Conservation (phyloP, 169 alveolate genomes). For the Eimeria zaria region DNA sequence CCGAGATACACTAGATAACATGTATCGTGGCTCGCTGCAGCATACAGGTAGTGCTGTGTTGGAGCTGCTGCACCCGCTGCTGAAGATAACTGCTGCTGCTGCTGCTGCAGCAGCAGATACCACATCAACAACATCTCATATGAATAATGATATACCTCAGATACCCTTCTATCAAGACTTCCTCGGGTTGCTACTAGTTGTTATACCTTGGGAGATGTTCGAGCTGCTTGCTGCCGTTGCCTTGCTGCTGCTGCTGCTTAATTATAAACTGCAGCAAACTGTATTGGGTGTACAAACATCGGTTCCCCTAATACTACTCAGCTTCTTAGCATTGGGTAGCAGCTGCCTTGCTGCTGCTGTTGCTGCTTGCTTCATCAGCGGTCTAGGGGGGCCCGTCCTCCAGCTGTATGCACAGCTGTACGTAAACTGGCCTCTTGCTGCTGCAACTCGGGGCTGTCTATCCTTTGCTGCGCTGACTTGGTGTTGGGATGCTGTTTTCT, state of each 20-base stretch:
- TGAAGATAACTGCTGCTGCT: neutral
- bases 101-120: neutral
- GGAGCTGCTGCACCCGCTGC: neutral
- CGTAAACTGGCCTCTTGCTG: constrained; percentile 52
- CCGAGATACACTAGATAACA: neutral
- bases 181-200: neutral
- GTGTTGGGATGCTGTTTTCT: constrained; percentile 26
- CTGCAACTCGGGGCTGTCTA: neutral
- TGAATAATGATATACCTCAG: neutral
- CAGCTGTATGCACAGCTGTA: constrained; percentile 34
- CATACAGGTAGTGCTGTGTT: constrained; percentile 16
- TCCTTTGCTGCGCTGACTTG: constrained; percentile 34
- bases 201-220: constrained; percentile 18
- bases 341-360: constrained; percentile 54
- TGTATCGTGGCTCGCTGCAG: constrained; percentile 33
- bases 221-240: neutral
- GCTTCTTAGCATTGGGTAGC: constrained; percentile 28
- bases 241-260: neutral
- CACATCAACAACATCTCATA: neutral
- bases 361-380: constrained; percentile 32
- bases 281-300: constrained; percentile 51
- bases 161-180: constrained; percentile 44
- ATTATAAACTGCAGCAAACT: neutral
- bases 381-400: constrained; percentile 28
- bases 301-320: neutral